phyloP scores from a whole-genome alignment of 257 asterid genomes.

The Ligustrum vulgare region DNA sequence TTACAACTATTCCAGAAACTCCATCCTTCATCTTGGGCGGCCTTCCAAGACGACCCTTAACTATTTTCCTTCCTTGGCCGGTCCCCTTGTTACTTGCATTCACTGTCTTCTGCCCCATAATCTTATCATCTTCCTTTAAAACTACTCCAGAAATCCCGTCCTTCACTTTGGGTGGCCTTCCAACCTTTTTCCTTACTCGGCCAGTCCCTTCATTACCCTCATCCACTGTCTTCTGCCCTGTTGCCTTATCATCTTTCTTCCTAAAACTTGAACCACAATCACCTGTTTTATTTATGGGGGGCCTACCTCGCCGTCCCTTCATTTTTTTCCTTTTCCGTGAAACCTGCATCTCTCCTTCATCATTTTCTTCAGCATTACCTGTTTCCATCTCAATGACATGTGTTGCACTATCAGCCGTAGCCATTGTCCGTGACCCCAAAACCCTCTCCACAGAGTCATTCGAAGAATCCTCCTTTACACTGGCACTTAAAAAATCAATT shows the following conservation, averaged over 20 bases:
- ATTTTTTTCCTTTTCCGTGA: conserved; percentile 13
- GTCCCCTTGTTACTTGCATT: not conserved
- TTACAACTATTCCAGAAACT: conserved; percentile 6
- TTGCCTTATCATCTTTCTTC: conserved; percentile 12
- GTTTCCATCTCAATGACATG: not conserved
- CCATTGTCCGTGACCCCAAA: conserved; percentile 71
- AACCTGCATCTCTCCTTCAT: not conserved
- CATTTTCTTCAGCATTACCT: not conserved
- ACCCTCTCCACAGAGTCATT: conserved; percentile 50
- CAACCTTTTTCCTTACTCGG: conserved; percentile 25
- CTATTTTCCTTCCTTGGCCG: conserved; percentile 19
- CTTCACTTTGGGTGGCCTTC: conserved; percentile 36
- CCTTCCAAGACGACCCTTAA: conserved; percentile 38
- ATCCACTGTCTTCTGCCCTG: conserved; percentile 3
- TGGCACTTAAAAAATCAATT: conserved; percentile 16
- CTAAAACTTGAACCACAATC: conserved; percentile 14
- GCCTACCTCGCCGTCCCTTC: conserved; percentile 38
- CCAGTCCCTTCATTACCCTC: not conserved
- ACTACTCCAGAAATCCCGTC: conserved; percentile 9
- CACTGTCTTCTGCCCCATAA: conserved; percentile 2
- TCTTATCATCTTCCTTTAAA: conserved; percentile 12
- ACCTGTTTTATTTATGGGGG: conserved; percentile 28
- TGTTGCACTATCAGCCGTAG: conserved; percentile 11
- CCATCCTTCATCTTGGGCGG: conserved; percentile 28
- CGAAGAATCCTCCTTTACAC: conserved; percentile 31